phyloP scores from a whole-genome alignment of 352 stramenopile genomes.

The Pythium angustatum region DNA sequence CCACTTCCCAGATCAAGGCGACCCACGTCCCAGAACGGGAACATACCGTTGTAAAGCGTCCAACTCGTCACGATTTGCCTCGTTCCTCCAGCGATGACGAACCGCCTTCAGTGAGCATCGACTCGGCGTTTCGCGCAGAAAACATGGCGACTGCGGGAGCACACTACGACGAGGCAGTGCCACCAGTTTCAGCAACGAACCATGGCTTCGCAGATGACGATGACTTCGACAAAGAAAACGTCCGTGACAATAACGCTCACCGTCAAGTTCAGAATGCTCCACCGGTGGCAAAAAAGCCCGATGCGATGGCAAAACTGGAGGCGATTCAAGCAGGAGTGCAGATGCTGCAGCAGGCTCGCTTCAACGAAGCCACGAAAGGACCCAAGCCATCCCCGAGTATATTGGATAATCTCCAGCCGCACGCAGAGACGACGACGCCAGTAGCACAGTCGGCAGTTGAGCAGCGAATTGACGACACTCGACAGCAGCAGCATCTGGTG shows the following conservation, averaged over 20 bases:
- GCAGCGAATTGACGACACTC: too few relatives aligned
- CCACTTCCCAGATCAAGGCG: background rate
- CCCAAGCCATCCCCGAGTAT: background rate
- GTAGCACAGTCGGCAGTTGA: too few relatives aligned
- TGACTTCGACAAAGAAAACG: conserved; percentile 7
- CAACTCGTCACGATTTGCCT: background rate
- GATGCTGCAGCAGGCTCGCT: background rate
- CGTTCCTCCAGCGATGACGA: background rate
- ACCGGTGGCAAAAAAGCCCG: background rate
- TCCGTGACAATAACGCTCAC: background rate
- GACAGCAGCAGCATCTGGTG: too few relatives aligned
- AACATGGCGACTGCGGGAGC: background rate
- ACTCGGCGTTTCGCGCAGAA: conserved; percentile 1
- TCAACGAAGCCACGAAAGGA: background rate
- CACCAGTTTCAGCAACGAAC: background rate
- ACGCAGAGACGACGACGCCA: too few relatives aligned
- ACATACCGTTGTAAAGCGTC: background rate
- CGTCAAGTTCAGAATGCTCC: background rate
- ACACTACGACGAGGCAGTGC: background rate
- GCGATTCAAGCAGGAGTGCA: conserved; percentile 1
- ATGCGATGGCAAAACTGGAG: conserved; percentile 7
- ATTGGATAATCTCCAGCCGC: background rate
- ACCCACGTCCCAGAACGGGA: conserved; percentile 5
- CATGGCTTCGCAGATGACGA: background rate
- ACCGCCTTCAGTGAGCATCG: conserved; percentile 14